Conservation (phyloP, 768 basidiomycete species). For the Collybia mongolica region DNA sequence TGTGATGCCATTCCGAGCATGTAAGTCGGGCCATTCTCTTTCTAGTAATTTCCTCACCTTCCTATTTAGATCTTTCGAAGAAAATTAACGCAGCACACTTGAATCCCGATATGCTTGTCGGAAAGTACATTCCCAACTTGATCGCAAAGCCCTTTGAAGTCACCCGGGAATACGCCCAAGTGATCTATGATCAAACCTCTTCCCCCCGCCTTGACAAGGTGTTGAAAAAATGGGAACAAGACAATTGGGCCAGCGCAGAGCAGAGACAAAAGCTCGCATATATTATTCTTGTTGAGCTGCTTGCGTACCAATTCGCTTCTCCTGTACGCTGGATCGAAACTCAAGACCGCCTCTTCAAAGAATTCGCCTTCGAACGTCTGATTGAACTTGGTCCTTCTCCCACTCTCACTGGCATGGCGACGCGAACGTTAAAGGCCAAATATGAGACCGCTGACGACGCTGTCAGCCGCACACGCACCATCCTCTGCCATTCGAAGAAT, state of each 20-base stretch:
- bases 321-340: slow-evolving; percentile 99
- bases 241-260: slow-evolving; percentile 76
- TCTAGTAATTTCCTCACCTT: neutral
- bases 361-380: slow-evolving; percentile 87
- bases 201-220: slow-evolving; percentile 95
- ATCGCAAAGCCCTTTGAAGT: slow-evolving; percentile 87
- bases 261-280: slow-evolving; percentile 95
- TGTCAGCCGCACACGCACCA: slow-evolving; percentile 69
- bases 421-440: slow-evolving; percentile 87
- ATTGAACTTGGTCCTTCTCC: slow-evolving; percentile 97
- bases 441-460: slow-evolving; percentile 92
- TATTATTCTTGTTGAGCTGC: slow-evolving; percentile 91
- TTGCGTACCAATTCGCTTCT: slow-evolving; percentile 98
- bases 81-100: slow-evolving; percentile 92
- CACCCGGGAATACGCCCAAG: slow-evolving; percentile 83
- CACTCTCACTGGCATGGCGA: slow-evolving; percentile 93
- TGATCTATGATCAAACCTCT: slow-evolving; percentile 95
- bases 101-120: slow-evolving; percentile 92
- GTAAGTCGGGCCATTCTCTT: slow-evolving; percentile 44
- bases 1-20: slow-evolving; percentile 95
- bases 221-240: slow-evolving; percentile 91
- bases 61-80: slow-evolving; percentile 80
- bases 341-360: slow-evolving; percentile 88
- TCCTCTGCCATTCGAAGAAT: slow-evolving; percentile 94
- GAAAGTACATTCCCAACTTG: slow-evolving; percentile 97